Conservation (phyloP, 2,329 filamentous ascomycete species). For the Aspergillus calidoustus region DNA sequence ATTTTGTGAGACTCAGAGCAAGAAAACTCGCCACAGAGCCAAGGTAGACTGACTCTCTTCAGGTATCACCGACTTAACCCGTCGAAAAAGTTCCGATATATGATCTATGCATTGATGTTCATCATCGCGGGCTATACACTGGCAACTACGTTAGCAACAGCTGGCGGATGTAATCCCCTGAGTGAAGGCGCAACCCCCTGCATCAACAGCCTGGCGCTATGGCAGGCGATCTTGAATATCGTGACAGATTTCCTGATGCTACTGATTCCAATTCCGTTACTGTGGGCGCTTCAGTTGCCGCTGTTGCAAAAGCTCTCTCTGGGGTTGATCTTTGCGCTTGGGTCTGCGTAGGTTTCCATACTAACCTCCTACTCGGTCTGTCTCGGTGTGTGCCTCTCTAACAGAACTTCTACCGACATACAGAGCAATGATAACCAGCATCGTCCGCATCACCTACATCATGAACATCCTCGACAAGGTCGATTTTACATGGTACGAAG, state of each 20-base stretch:
- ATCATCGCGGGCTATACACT: conserved; percentile 6
- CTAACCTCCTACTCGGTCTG: background rate
- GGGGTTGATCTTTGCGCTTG: background rate
- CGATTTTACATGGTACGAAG: conserved; percentile 3
- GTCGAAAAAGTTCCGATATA: conserved; percentile 1
- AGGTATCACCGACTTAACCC: conserved; percentile 5
- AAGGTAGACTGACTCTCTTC: background rate
- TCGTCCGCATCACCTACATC: conserved; percentile 5
- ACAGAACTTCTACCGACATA: background rate
- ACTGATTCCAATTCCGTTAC: background rate
- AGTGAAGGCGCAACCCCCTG: background rate
- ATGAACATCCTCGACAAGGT: conserved; percentile 4
- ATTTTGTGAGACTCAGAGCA: background rate
- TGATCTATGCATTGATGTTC: conserved; percentile 2
- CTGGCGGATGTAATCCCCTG: background rate
- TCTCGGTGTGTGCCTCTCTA: background rate
- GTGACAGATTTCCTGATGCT: conserved; percentile 1
- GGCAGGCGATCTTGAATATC: conserved; percentile 8
- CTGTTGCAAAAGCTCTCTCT: background rate
- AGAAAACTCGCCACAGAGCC: background rate
- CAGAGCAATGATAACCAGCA: background rate
- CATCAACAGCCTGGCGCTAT: conserved; percentile 4
- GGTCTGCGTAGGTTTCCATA: background rate
- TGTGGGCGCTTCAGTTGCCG: conserved; percentile 7
- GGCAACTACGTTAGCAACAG: background rate